These are phyloP conservation scores for Claviceps sp. DNA, from an alignment of 2,329 filamentous ascomycete species.

Conservation along the genomic window DNA sequence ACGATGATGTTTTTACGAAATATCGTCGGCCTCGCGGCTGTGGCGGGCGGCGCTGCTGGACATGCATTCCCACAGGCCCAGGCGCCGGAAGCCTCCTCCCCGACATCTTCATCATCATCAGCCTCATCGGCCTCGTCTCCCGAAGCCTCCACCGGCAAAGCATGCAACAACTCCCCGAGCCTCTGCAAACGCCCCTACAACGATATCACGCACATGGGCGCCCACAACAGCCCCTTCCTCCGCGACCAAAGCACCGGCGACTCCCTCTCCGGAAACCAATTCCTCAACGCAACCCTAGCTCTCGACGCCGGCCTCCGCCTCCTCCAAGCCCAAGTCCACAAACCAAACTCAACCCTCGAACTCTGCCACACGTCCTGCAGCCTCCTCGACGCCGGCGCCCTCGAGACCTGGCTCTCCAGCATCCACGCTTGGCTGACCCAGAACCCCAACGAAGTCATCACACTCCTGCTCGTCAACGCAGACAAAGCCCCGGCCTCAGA, in stretches of 20 bases:
- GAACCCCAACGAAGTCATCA: slow-evolving; percentile 64
- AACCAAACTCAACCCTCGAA: slow-evolving; percentile 41
- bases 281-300: slow-evolving; percentile 56
- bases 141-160: slow-evolving; percentile 15
- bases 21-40: slow-evolving; percentile 8
- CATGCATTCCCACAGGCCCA: slow-evolving; percentile 13
- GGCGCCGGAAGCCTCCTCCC: slow-evolving; percentile 1
- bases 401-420: slow-evolving; percentile 48
- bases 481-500: slow-evolving; percentile 41
- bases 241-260: slow-evolving; percentile 48
- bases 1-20: slow-evolving; percentile 14
- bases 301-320: slow-evolving; percentile 59
- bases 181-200: slow-evolving; percentile 61
- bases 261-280: slow-evolving; percentile 59
- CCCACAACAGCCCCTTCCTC: slow-evolving; percentile 62
- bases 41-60: slow-evolving; percentile 12
- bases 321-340: slow-evolving; percentile 60
- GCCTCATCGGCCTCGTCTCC: slow-evolving; percentile 6
- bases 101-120: slow-evolving; percentile 1
- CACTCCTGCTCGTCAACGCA: slow-evolving; percentile 59
- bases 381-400: slow-evolving; percentile 54
- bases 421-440: slow-evolving; percentile 57
- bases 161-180: slow-evolving; percentile 71
- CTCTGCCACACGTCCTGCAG: slow-evolving; percentile 59
- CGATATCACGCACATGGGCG: slow-evolving; percentile 65